A percentile compares a stretch with the other conserved stretches of the same genome.
Conservation (phyloP, 2,329 filamentous ascomycete species). For the Arthroderma sp. region DNA sequence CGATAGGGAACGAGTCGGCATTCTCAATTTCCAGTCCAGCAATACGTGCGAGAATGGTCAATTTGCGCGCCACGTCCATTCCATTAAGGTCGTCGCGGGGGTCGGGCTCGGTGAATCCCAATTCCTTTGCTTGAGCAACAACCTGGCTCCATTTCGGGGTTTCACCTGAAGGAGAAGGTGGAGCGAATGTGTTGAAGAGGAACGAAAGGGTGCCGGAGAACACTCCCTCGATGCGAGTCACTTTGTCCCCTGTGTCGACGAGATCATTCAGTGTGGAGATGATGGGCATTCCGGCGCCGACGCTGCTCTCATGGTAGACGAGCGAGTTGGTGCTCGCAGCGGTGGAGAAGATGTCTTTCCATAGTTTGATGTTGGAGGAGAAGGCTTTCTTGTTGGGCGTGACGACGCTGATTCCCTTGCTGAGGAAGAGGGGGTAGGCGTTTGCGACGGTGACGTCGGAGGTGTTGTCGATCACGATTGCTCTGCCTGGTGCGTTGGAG, state of each 20-base stretch:
- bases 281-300: conserved; percentile 84
- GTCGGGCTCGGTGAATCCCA: conserved; percentile 86
- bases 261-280: conserved; percentile 89
- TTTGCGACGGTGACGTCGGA: conserved; percentile 77
- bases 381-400: conserved; percentile 99
- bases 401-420: conserved; percentile 73
- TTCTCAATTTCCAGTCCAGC: conserved; percentile 69
- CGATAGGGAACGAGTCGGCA: conserved; percentile 80
- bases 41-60: conserved; percentile 84
- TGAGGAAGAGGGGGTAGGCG: conserved; percentile 67
- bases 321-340: conserved; percentile 53
- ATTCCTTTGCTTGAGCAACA: conserved; percentile 79
- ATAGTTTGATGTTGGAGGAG: conserved; percentile 64
- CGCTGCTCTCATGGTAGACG: conserved; percentile 89
- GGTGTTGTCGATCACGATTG: conserved; percentile 88
- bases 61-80: conserved; percentile 82
- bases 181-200: conserved; percentile 94
- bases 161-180: conserved; percentile 40
- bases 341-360: conserved; percentile 72
- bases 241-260: conserved; percentile 82
- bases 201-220: conserved; percentile 98
- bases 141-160: conserved; percentile 74
- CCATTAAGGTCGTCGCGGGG: conserved; percentile 78
- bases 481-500: conserved; percentile 59
- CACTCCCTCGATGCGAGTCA: conserved; percentile 88